A percentile compares a stretch with the other conserved stretches of the same genome.
These are phyloP conservation scores for Toxoplasma gondii DNA, from an alignment of 169 alveolate genomes.

Conservation along the genomic window DNA sequence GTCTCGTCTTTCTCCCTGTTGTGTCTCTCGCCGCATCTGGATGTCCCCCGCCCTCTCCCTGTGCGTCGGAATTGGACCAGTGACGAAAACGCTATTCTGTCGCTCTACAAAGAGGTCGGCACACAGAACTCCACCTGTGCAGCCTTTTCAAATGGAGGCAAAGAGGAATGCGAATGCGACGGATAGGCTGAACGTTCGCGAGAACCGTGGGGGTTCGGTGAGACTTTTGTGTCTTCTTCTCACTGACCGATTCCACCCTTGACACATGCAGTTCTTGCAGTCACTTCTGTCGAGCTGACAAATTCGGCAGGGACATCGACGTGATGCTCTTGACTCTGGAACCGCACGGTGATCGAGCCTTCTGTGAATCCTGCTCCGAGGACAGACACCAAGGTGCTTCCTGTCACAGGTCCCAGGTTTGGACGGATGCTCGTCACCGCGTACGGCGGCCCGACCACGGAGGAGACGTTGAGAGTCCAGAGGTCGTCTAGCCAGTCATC, in stretches of 20 bases:
- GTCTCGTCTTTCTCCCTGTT: no score
- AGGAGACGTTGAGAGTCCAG: constrained; percentile 88
- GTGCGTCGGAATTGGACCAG: no score
- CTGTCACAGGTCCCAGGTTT: constrained; percentile 92
- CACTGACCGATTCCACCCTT: constrained; percentile 80
- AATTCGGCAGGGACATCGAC: constrained; percentile 86
- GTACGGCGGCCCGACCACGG: constrained; percentile 95
- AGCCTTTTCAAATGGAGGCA: no score
- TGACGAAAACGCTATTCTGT: no score
- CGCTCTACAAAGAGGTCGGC: no score
- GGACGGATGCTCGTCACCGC: constrained; percentile 90
- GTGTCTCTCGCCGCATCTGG: no score
- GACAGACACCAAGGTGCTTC: constrained; percentile 85
- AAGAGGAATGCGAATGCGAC: no score
- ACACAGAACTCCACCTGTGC: no score
- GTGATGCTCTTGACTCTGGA: constrained; percentile 83
- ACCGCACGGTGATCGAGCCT: constrained; percentile 85
- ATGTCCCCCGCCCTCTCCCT: no score
- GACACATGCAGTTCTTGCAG: constrained; percentile 89
- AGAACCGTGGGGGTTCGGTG: not conserved
- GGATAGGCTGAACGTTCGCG: no score
- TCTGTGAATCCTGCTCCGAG: constrained; percentile 88
- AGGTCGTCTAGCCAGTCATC: constrained; percentile 93
- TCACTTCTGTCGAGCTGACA: constrained; percentile 86
- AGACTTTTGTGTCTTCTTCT: no score